Percentiles rank a stretch among this genome's conserved stretches.
Evolutionary conservation across 805 yeast species (phyloP).

Genomic region (Kodamaea leandrae): DNA sequence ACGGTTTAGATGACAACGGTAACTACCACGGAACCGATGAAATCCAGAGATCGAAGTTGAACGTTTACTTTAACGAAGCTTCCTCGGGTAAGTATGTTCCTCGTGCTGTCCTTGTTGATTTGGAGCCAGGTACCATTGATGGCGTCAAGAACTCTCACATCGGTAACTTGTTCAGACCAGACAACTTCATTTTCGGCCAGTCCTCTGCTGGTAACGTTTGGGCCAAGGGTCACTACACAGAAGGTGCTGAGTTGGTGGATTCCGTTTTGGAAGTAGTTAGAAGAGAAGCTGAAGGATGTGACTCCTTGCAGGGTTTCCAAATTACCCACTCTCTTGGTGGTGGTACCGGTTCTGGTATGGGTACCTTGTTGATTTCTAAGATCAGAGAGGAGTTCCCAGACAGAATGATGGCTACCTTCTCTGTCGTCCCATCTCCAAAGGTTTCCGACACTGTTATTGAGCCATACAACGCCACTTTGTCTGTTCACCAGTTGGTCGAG

Average conservation of each 20-base stretch:
- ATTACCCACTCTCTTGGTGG: slow-evolving; percentile 60
- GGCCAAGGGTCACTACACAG: slow-evolving; percentile 97
- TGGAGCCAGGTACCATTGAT: slow-evolving; percentile 94
- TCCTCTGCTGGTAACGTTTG: slow-evolving; percentile 94
- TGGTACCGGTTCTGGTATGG: slow-evolving; percentile 98
- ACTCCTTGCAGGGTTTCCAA: slow-evolving; percentile 93
- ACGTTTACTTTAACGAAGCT: slow-evolving; percentile 88
- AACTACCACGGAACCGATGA: slow-evolving; percentile 53
- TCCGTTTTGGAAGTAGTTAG: slow-evolving; percentile 85
- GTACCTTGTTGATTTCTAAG: slow-evolving; percentile 79
- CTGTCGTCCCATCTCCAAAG: slow-evolving; percentile 89
- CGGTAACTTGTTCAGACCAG: slow-evolving; percentile 89
- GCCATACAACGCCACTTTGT: slow-evolving; percentile 90
- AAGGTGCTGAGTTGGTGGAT: slow-evolving; percentile 92
- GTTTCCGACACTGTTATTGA: slow-evolving; percentile 92
- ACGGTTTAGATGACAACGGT: slow-evolving; percentile 75
- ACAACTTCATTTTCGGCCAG: slow-evolving; percentile 84
- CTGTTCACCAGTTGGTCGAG: slow-evolving; percentile 88
- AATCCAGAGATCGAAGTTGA: slow-evolving; percentile 53
- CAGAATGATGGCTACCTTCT: slow-evolving; percentile 94
- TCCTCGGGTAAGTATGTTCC: slow-evolving; percentile 88
- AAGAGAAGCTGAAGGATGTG: slow-evolving; percentile 92
- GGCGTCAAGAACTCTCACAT: slow-evolving; percentile 74
- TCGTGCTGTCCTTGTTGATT: slow-evolving; percentile 86
- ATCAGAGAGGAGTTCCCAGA: slow-evolving; percentile 92